These are phyloP conservation scores for Alloteropsis semialata DNA, from an alignment of 176 grass and related monocot genomes.

Conservation along the genomic window DNA sequence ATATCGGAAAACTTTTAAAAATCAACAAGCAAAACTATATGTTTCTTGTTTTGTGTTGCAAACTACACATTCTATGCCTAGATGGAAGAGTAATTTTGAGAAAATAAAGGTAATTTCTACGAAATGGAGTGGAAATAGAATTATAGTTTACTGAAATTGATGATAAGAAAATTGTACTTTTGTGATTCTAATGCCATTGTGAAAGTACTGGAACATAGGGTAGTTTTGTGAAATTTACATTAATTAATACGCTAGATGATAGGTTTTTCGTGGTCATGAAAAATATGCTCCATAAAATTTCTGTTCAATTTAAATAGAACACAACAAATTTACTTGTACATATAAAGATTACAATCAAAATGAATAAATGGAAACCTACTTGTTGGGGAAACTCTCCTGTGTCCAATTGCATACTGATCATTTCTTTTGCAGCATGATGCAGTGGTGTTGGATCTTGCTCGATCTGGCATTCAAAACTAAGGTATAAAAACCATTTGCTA, in stretches of 20 bases:
- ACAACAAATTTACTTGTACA: background rate
- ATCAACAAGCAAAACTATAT: background rate
- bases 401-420: slow-evolving; percentile 46
- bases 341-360: background rate
- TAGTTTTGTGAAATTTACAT: background rate
- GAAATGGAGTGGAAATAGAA: background rate
- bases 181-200: background rate
- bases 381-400: slow-evolving; percentile 44
- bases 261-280: background rate
- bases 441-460: slow-evolving; percentile 42
- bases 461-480: slow-evolving; percentile 15
- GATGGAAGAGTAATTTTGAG: background rate
- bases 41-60: background rate
- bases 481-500: background rate
- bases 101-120: background rate
- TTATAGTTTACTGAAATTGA: background rate
- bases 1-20: background rate
- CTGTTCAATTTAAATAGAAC: background rate
- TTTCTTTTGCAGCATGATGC: slow-evolving; percentile 26
- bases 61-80: background rate
- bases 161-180: background rate
- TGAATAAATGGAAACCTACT: slow-evolving; percentile 8
- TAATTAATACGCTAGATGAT: background rate
- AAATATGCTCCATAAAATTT: background rate
- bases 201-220: background rate